Conservation (phyloP, 164 flowering plant species). For the Vitis rotundifolia region DNA sequence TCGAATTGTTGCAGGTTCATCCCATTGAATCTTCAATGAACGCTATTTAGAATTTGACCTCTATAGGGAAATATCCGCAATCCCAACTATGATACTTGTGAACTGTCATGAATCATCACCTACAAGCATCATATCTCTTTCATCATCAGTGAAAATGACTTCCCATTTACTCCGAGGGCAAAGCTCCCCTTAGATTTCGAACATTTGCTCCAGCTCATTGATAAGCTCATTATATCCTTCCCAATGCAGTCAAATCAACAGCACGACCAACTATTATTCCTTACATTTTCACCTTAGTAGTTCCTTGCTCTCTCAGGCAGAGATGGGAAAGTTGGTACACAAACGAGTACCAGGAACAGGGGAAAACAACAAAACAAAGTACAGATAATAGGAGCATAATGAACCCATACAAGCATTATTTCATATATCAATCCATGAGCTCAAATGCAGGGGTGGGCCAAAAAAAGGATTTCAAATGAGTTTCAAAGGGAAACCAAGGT, state of each 20-base stretch:
- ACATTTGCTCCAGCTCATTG: slow-evolving; percentile 66
- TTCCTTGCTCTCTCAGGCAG: no score
- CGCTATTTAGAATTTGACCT: slow-evolving; percentile 69
- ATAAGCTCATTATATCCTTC: slow-evolving; percentile 57
- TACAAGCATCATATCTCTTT: slow-evolving; percentile 85
- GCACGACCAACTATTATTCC: slow-evolving; percentile 84
- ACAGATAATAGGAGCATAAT: no score
- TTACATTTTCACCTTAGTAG: slow-evolving; percentile 90
- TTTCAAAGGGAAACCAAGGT: no score
- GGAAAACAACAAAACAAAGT: no score
- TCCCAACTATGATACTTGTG: slow-evolving; percentile 63
- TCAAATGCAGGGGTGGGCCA: no score
- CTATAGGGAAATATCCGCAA: slow-evolving; percentile 48
- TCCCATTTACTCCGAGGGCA: slow-evolving; percentile 51
- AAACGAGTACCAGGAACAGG: no score
- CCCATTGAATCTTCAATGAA: slow-evolving; percentile 85
- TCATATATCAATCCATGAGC: no score
- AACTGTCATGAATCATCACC: slow-evolving; percentile 92
- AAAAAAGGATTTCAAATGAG: no score
- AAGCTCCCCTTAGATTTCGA: slow-evolving; percentile 78
- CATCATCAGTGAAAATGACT: slow-evolving; percentile 72
- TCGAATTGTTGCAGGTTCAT: slow-evolving; percentile 69
- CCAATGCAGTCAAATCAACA: slow-evolving; percentile 56
- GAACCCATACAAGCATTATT: no score
- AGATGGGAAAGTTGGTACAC: no score